Conservation (phyloP, 306 rosid genomes). For the Datisca glomerata region DNA sequence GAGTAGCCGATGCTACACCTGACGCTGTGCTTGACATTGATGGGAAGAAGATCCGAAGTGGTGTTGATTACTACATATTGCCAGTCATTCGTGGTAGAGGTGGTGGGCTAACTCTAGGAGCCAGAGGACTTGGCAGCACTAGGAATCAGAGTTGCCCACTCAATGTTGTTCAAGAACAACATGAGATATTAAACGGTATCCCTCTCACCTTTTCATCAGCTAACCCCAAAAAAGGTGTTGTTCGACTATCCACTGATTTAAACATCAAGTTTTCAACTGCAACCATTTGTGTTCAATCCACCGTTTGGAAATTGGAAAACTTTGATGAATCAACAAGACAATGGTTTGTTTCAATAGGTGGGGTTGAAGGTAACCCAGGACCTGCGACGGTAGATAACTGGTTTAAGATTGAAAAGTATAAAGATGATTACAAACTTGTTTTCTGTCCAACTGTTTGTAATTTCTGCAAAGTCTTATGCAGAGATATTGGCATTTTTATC, state of each 20-base stretch:
- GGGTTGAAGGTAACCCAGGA: constrained; percentile 40
- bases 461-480: constrained; percentile 33
- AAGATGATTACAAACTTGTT: constrained; percentile 25
- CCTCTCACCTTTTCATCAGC: constrained; percentile 22
- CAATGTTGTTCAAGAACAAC: constrained; percentile 26
- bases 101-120: constrained; percentile 29
- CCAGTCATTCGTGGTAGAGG: constrained; percentile 37
- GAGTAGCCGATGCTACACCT: constrained; percentile 20
- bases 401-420: constrained; percentile 47
- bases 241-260: constrained; percentile 34
- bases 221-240: constrained; percentile 27
- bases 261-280: constrained; percentile 18
- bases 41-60: constrained; percentile 21
- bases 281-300: constrained; percentile 19
- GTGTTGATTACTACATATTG: constrained; percentile 24
- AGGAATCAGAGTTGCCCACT: constrained; percentile 25
- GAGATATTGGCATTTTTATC: constrained; percentile 28
- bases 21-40: constrained; percentile 31
- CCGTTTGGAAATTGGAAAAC: constrained; percentile 39
- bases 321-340: constrained; percentile 25
- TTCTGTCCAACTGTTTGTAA: constrained; percentile 43
- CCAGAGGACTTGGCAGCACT: no score
- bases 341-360: constrained; percentile 39
- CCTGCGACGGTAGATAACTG: constrained; percentile 23
- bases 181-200: constrained; percentile 22